Percentiles rank a stretch among this genome's conserved stretches.
These are phyloP conservation scores for Chlorella vulgaris DNA, from an alignment of 139 green algal species.

Conservation along the genomic window DNA sequence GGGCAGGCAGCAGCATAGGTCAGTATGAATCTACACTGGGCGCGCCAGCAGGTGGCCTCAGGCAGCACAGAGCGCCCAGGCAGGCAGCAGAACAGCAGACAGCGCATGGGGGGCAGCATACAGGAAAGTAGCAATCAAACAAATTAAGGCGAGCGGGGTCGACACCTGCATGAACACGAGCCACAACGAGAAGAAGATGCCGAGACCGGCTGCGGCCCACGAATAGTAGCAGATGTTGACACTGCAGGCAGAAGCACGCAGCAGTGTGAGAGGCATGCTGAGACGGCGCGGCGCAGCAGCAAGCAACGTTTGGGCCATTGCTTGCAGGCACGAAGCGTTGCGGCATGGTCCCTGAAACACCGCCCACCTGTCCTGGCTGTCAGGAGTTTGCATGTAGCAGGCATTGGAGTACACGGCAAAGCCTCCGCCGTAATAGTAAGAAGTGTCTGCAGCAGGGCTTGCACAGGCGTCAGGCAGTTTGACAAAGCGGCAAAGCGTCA, in stretches of 20 bases:
- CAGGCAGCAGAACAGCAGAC: neutral
- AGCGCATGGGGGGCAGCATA: neutral
- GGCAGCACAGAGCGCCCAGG: neutral
- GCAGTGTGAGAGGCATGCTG: neutral
- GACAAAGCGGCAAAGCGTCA: too few species aligned
- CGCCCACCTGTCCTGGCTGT: conserved; percentile 1
- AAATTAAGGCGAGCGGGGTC: too few species aligned
- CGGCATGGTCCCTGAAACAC: too few species aligned
- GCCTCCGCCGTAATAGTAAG: neutral
- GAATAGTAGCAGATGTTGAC: conserved; percentile 13
- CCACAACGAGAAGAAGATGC: conserved; percentile 9
- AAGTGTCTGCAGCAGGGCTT: neutral
- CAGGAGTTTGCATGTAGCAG: conserved; percentile 17
- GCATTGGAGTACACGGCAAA: neutral
- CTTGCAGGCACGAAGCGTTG: too few species aligned
- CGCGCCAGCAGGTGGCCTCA: too few species aligned
- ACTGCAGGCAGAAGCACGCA: neutral
- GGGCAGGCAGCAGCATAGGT: too few species aligned
- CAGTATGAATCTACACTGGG: too few species aligned
- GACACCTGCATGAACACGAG: conserved; percentile 16
- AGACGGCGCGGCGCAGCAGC: too few species aligned
- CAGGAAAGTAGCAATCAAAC: too few species aligned
- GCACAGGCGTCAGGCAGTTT: too few species aligned
- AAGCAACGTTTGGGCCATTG: too few species aligned
- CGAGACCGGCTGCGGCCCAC: conserved; percentile 7